Base-by-base conservation (phyloP, 768 basidiomycete genomes). In the Podaxis sp. region DNA sequence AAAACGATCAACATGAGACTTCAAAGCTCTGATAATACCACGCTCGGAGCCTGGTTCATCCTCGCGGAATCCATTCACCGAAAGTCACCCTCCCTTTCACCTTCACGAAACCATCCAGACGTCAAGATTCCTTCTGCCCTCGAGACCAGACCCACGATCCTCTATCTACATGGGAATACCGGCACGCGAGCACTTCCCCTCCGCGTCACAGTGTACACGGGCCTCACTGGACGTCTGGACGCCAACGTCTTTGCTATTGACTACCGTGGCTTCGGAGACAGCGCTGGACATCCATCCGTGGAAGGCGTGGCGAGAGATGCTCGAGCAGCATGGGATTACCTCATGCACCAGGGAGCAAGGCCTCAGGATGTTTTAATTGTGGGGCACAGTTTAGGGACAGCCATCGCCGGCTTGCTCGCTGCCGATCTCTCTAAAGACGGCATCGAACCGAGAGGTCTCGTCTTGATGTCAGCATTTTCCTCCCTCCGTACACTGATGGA, bases 311-410 rank as follows among this genome's bases (percentile, higher is more conserved):
- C 79, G 13, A 68, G 68, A 53, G 87, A 93, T 66, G 89, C 89
- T 0, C 72, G 80, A 17, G 77, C 87, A 0, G 87, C 81, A 0
- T 93, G 85, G 84, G 80, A 88, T 66, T 93, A 83, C 77, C 76
- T 90, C 4, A 74, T 82, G 6, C 71, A 73, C 8, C 76, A 79
- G 28, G 85, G 85, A 0, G 84, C 85, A 0, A 67, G 72, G 6
- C 72, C 80, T 3, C 73, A 78, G 56, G 77, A 84, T 60, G 78
- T 93, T 33, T 72, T 89, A 13, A 74, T 94, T 37, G 74, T 89
- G 7, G 92, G 91, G 0, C 90, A 91, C 66, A 90, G 89, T 68
- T 76, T 94, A 2, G 92, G 92, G 0, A 92, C 91, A 0, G 90
- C 85, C 4, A 86, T 95, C 1, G 82, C 76, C 33, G 74, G 77